Percentiles rank a stretch among this genome's conserved stretches.
Conservation (phyloP, 768 basidiomycete genomes). For the Amanita jacksonii region DNA sequence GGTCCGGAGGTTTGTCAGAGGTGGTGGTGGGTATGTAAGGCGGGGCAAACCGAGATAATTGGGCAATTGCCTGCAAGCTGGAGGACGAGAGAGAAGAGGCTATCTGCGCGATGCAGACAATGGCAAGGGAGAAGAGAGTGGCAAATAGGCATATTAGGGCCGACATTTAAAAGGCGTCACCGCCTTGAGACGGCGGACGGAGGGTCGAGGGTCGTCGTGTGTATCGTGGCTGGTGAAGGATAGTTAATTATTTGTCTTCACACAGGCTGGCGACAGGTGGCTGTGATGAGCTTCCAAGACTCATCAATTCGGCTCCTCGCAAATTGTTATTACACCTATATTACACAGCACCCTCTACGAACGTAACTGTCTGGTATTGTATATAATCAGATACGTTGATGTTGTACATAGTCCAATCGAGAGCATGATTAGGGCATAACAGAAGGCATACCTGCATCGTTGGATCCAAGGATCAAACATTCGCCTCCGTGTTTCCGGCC, state of each 20-base stretch:
- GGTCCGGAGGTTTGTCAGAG: constrained; percentile 28
- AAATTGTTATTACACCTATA: too few species aligned
- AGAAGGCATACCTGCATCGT: constrained; percentile 47
- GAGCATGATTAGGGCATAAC: constrained; percentile 38
- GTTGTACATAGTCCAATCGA: constrained; percentile 29
- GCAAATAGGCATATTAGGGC: constrained; percentile 17
- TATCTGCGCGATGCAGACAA: constrained; percentile 23
- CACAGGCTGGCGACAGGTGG: not conserved
- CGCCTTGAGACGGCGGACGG: not conserved
- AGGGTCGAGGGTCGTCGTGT: too few species aligned
- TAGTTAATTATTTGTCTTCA: not conserved
- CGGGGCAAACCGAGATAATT: constrained; percentile 14
- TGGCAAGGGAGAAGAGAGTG: constrained; percentile 18
- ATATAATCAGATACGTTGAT: constrained; percentile 32
- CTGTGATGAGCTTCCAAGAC: not conserved
- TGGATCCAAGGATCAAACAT: constrained; percentile 54
- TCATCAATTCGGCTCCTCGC: too few species aligned
- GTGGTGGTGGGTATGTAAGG: constrained; percentile 12
- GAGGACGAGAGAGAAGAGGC: constrained; percentile 18
- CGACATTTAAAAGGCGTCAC: constrained; percentile 23
- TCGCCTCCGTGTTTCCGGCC: constrained; percentile 33
- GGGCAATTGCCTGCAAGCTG: constrained; percentile 19
- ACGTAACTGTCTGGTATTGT: constrained; percentile 28
- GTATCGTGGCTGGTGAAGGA: too few species aligned
- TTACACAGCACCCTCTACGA: constrained; percentile 9